Base-by-base conservation (phyloP, 2,329 filamentous ascomycete species). In the Cytospora piceicola region DNA sequence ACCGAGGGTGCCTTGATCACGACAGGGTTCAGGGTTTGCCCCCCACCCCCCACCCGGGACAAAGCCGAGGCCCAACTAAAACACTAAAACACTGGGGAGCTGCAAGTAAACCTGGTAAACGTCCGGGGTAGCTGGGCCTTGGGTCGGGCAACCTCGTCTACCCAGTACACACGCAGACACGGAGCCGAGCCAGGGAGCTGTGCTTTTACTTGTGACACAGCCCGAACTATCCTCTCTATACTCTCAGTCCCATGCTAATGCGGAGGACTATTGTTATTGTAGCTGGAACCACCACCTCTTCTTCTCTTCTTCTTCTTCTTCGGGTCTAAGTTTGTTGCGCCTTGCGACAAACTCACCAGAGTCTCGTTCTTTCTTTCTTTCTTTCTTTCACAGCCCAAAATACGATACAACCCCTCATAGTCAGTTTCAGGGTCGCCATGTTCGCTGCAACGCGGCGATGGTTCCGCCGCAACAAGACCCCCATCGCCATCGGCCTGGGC, bases 391-490 rank as follows among this genome's bases (percentile, higher is more conserved):
- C 7, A 34, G 1, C 20, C 39, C 20, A 9, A n/a, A 4, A 46
- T 9, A n/a, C 39, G 27, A 32, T n/a, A n/a, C n/a, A n/a, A n/a
- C n/a, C 24, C 51, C n/a, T 42, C 15, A 42, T 14, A 12, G 12
- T 24, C 9, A 29, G 34, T 29, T 20, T 46, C 36, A 24, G n/a
- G 3, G 3, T 30, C 1, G 15, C 32, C 53, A 90, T 90, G 87
- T 81, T 89, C 73, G 81, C 83, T 69, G 89, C 92, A 72, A 91
- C 92, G 73, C 90, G 92, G 82, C 90, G 89, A 82, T 99, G 95
- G 94, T 84, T 98, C 76, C 89, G 89, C 80, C 92, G 93, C 80
- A 96, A 99, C 82, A 88, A 93, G 77, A 95, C 91, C 74, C 92
- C 90, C 74, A 86, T 99, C 76, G 92, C 93, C 76, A 86, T 99